Conservation (phyloP, 495 filamentous ascomycete species). For the Aspergillus sclerotiicarbonarius region DNA sequence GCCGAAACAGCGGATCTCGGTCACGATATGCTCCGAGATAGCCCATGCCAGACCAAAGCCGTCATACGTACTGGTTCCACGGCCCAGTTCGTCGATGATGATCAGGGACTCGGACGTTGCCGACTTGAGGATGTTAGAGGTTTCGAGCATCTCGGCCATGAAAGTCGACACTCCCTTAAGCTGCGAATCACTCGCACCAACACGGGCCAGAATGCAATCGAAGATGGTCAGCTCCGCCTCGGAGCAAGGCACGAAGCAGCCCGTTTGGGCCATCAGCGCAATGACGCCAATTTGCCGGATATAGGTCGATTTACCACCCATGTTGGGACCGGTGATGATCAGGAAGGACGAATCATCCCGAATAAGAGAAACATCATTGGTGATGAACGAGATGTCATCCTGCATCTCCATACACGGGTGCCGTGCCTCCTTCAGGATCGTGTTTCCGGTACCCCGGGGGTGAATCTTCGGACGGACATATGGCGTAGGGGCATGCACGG, state of each 20-base stretch:
- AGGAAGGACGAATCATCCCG: conserved; percentile 84
- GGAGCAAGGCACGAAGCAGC: conserved; percentile 92
- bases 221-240: conserved; percentile 94
- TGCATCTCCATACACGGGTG: conserved; percentile 99
- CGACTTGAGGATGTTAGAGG: conserved; percentile 95
- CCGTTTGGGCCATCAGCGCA: conserved; percentile 94
- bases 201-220: conserved; percentile 95
- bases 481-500: conserved; percentile 86
- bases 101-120: conserved; percentile 92
- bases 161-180: conserved; percentile 98
- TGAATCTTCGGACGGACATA: conserved; percentile 94
- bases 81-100: conserved; percentile 98
- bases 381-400: conserved; percentile 97
- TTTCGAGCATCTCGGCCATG: conserved; percentile 99
- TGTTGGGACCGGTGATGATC: conserved; percentile 97
- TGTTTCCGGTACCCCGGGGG: conserved; percentile 83
- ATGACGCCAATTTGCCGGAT: conserved; percentile 98
- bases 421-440: conserved; percentile 85
- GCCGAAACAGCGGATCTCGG: conserved; percentile 87
- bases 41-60: conserved; percentile 98
- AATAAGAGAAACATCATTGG: conserved; percentile 87
- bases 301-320: conserved; percentile 98
- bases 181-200: conserved; percentile 92
- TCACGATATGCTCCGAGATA: conserved; percentile 95
- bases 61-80: conserved; percentile 97